Base-by-base conservation (phyloP, 306 rosid genomes). In the Alnus rubra region DNA sequence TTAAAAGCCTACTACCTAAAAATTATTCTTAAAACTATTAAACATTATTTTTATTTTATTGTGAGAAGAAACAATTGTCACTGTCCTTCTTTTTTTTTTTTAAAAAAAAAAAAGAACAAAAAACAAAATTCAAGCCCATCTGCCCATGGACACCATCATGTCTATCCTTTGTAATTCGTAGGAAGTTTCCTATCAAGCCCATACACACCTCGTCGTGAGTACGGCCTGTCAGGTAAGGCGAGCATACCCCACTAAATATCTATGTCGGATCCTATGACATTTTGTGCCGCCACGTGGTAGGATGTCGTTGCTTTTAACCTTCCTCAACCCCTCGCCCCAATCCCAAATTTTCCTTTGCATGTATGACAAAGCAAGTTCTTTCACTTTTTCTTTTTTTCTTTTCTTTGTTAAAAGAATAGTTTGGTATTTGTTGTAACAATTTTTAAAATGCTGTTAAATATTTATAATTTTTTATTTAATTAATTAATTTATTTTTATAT, bases 221-320 rank as follows among this genome's bases (percentile, higher is more conserved):
- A 63, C 30, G 9, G 33, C 30, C 12, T 56, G 15, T 13, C 19
- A 52, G 30, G 23, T 19, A 35, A 67, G 62, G 45, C 23, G n/a
- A 11, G 18, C 30, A 31, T 48, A 18, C 53, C 60, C 30, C 50
- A 55, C 28, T 0, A 54, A 71, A 39, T 76, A 67, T 54, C 75
- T 69, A 0, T 74, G 71, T 74, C 75, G 62, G 79, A 68, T 74
- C 71, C 76, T 31, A 30, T 68, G 83, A 31, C 51, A 37, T 37
- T 9, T 23, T 28, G 7, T n/a, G 39, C 42, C 18, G 52, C 82
- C 60, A 70, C 70, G 71, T 69, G 39, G 55, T 37, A 52, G 31
- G 48, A 53, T 68, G 13, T 23, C 10, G 45, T 33, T 3, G 23
- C 18, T 23, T 68, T n/a, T 9, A 13, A 28, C 23, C 23, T 53